These are phyloP conservation scores for Triangularia verruculosa DNA, from an alignment of 2,329 filamentous ascomycete species.

Conservation along the genomic window DNA sequence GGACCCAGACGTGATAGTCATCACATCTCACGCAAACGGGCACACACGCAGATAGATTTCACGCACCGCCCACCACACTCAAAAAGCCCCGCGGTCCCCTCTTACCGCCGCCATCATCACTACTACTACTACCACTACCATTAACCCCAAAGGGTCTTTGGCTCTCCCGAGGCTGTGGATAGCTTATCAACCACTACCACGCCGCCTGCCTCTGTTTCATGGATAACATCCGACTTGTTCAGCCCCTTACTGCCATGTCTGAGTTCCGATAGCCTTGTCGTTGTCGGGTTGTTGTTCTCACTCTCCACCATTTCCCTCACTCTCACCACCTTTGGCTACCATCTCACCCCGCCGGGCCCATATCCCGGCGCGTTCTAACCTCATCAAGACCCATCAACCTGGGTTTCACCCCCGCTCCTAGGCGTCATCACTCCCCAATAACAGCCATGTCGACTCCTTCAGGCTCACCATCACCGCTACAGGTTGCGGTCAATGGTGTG, in stretches of 20 bases:
- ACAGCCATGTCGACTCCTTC: slow-evolving; percentile 30
- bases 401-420: not conserved
- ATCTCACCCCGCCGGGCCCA: not conserved
- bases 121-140: not conserved
- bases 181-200: slow-evolving; percentile 10
- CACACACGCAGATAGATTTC: not conserved
- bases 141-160: slow-evolving; percentile 1
- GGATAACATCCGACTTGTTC: slow-evolving; percentile 21
- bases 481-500: slow-evolving; percentile 26
- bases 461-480: slow-evolving; percentile 31
- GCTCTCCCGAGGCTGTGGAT: slow-evolving; percentile 14
- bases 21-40: slow-evolving; percentile 12
- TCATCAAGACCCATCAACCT: not conserved
- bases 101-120: not conserved
- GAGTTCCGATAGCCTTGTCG: slow-evolving; percentile 27
- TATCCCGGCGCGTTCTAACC: not conserved
- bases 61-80: slow-evolving; percentile 12
- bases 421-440: slow-evolving; percentile 2
- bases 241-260: slow-evolving; percentile 26
- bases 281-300: slow-evolving; percentile 18
- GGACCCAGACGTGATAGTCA: slow-evolving; percentile 1
- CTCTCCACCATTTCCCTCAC: not conserved
- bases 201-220: slow-evolving; percentile 20
- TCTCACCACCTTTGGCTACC: slow-evolving; percentile 2
- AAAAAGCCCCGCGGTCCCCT: slow-evolving; percentile 14